These are phyloP conservation scores for Panaeolus cyanescens DNA, from an alignment of 768 basidiomycete species.

Conservation along the genomic window DNA sequence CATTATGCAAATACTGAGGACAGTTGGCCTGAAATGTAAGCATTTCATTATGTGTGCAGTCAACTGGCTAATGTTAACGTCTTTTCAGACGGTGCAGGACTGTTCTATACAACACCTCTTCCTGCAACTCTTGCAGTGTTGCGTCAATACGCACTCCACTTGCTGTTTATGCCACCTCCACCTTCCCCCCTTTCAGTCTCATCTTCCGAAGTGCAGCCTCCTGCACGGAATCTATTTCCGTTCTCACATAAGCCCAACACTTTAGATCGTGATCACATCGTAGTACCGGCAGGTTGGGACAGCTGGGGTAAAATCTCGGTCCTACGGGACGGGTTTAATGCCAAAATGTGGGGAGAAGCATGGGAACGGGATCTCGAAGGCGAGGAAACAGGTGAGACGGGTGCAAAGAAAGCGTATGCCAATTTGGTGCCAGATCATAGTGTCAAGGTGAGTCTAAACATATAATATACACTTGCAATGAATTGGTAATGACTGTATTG, in stretches of 20 bases:
- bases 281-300: constrained; percentile 97
- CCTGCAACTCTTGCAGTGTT: constrained; percentile 76
- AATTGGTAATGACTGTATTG: constrained; percentile 3
- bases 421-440: constrained; percentile 77
- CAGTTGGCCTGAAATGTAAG: constrained; percentile 91
- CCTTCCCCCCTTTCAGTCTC: constrained; percentile 62
- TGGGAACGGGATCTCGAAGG: constrained; percentile 73
- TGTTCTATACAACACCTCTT: constrained; percentile 89
- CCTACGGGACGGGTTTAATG: constrained; percentile 89
- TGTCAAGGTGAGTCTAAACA: constrained; percentile 56
- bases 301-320: constrained; percentile 96
- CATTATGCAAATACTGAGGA: constrained; percentile 92
- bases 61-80: background rate
- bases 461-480: background rate
- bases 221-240: constrained; percentile 79
- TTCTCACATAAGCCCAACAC: constrained; percentile 89
- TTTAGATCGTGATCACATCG: constrained; percentile 88
- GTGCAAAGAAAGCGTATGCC: constrained; percentile 69
- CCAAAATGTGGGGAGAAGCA: constrained; percentile 74
- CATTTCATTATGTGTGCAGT: background rate
- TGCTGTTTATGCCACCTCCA: constrained; percentile 77
- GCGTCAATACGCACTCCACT: constrained; percentile 82
- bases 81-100: constrained; percentile 79
- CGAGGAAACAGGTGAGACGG: constrained; percentile 48
- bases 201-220: constrained; percentile 67